These are phyloP conservation scores for Penicillium roqueforti DNA, from an alignment of 495 filamentous ascomycete species.

Conservation along the genomic window DNA sequence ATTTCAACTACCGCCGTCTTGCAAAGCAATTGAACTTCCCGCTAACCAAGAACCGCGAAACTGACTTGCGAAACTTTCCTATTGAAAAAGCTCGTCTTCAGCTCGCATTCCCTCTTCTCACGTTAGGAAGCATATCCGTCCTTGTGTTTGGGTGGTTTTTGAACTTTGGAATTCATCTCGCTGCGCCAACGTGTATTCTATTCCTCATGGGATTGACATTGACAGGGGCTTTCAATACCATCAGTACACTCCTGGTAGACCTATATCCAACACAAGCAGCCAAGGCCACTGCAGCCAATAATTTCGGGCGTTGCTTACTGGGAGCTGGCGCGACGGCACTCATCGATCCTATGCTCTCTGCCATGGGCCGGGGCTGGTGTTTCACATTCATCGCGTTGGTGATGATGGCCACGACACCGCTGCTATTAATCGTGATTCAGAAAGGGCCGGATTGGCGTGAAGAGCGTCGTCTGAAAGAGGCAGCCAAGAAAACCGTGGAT, in stretches of 20 bases:
- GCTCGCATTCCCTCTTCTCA: constrained; percentile 41
- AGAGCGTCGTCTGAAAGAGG: constrained; percentile 29
- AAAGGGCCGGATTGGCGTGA: constrained; percentile 50
- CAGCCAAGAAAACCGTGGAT: constrained; percentile 11
- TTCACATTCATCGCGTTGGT: constrained; percentile 61
- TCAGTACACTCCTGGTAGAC: constrained; percentile 61
- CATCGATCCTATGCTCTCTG: constrained; percentile 61
- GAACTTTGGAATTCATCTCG: constrained; percentile 34
- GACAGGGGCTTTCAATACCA: constrained; percentile 54
- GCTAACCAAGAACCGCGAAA: constrained; percentile 47
- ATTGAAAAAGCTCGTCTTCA: constrained; percentile 61
- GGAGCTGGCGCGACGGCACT: constrained; percentile 63
- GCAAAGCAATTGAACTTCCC: constrained; percentile 40
- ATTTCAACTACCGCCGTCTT: constrained; percentile 43
- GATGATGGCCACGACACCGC: constrained; percentile 50
- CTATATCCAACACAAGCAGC: constrained; percentile 57
- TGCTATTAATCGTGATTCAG: constrained; percentile 43
- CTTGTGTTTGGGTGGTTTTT: constrained; percentile 40
- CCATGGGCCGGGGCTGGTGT: constrained; percentile 64
- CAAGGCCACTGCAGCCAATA: constrained; percentile 66
- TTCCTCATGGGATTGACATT: constrained; percentile 56
- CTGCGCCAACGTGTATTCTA: constrained; percentile 49
- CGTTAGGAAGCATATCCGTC: constrained; percentile 33
- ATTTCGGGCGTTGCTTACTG: constrained; percentile 62
- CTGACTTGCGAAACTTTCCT: constrained; percentile 54